These are phyloP conservation scores for Blastobotrys elegans DNA, from an alignment of 1,139 yeast species.

Conservation along the genomic window DNA sequence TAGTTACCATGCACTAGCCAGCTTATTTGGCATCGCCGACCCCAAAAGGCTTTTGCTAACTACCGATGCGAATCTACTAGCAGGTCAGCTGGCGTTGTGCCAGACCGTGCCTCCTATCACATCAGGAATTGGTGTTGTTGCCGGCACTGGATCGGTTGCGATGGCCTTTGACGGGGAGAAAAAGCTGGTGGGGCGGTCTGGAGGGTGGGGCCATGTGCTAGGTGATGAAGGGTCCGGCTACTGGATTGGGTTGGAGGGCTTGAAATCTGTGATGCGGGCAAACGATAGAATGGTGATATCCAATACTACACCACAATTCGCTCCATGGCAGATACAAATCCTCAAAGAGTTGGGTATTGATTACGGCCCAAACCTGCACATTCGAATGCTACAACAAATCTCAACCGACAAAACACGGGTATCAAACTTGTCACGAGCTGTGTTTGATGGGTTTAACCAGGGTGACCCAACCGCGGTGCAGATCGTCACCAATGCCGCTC, in stretches of 20 bases:
- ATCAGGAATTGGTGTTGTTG: conserved; percentile 18
- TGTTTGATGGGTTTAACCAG: conserved; percentile 8
- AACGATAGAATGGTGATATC: conserved; percentile 7
- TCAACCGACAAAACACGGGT: background rate
- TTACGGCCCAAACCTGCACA: conserved; percentile 10
- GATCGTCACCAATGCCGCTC: conserved; percentile 12
- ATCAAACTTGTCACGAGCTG: conserved; percentile 5
- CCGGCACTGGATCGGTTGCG: conserved; percentile 29
- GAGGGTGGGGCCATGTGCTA: conserved; percentile 27
- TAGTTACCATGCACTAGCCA: background rate
- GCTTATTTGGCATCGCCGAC: conserved; percentile 4
- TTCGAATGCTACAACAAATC: conserved; percentile 2
- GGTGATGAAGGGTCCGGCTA: conserved; percentile 31
- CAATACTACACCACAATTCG: background rate
- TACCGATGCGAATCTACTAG: conserved; percentile 13
- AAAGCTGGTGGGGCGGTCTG: conserved; percentile 17
- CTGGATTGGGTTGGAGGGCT: conserved; percentile 23
- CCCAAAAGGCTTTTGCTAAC: conserved; percentile 5
- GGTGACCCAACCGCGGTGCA: conserved; percentile 7
- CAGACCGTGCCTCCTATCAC: background rate
- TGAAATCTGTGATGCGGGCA: conserved; percentile 16
- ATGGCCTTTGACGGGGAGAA: conserved; percentile 19
- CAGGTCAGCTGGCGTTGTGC: conserved; percentile 8
- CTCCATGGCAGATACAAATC: conserved; percentile 10
- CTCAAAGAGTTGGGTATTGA: conserved; percentile 6